A percentile compares a stretch with the other conserved stretches of the same genome.
Conservation (phyloP, 2,329 filamentous ascomycete species). For the Colletotrichum noveboracense region DNA sequence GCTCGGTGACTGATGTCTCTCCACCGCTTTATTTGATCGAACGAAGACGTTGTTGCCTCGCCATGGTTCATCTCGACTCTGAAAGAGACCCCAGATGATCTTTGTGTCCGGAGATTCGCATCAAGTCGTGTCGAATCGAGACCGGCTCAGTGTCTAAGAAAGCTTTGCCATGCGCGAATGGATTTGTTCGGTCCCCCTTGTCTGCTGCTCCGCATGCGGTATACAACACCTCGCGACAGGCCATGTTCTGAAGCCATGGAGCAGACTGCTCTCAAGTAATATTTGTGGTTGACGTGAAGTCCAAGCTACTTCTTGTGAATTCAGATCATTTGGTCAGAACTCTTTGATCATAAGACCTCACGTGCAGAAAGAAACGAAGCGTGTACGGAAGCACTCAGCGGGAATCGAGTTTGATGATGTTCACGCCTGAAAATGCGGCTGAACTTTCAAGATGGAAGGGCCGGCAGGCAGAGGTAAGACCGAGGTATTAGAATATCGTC, state of each 20-base stretch:
- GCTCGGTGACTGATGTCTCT: accelerated
- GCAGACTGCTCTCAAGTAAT: background rate
- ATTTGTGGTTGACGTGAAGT: background rate
- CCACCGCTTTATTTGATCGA: accelerated
- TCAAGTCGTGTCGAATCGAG: background rate
- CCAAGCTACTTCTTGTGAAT: background rate
- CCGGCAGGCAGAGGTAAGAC: background rate
- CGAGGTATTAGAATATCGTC: background rate
- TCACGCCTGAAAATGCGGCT: background rate
- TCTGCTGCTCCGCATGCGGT: background rate
- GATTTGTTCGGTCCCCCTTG: accelerated
- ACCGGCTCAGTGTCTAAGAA: accelerated
- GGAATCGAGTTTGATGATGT: background rate
- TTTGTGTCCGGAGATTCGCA: background rate
- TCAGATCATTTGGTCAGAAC: accelerated
- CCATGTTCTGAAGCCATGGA: background rate
- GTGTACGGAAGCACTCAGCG: background rate
- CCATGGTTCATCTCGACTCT: background rate
- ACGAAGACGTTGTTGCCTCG: background rate
- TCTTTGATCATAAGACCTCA: background rate
- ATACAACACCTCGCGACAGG: background rate
- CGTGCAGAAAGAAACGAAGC: accelerated
- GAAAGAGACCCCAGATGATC: background rate
- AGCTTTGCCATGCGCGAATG: background rate
- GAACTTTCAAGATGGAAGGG: background rate